phyloP scores from a whole-genome alignment of 2,329 filamentous ascomycete species.

The Cladosporium colombiae region DNA sequence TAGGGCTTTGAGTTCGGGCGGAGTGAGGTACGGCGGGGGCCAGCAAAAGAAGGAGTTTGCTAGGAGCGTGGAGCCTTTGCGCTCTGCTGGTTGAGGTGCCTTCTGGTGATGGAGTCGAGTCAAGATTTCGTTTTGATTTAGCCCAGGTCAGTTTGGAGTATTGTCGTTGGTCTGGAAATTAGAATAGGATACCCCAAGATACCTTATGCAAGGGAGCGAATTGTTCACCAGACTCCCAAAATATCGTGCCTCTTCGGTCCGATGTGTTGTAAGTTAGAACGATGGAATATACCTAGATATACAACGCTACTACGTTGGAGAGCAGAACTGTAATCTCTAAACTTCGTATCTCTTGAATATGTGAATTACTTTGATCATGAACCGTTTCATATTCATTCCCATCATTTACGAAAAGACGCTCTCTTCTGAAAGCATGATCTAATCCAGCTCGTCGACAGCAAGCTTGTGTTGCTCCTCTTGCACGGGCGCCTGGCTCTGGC shows the following conservation, averaged over 20 bases:
- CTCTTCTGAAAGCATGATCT: neutral
- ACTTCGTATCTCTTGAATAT: neutral
- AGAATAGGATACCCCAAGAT: neutral
- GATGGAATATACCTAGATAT: neutral
- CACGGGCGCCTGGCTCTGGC: neutral
- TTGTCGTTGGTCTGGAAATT: neutral
- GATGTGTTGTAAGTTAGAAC: neutral
- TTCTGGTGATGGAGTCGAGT: neutral
- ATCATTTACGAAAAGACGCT: neutral
- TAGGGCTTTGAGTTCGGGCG: neutral
- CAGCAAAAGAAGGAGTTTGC: neutral
- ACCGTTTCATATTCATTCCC: neutral
- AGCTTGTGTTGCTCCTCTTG: neutral
- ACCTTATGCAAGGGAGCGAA: neutral
- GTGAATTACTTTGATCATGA: neutral
- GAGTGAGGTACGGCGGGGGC: neutral
- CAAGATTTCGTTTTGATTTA: neutral
- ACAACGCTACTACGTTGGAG: neutral
- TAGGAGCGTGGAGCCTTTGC: conserved; percentile 8
- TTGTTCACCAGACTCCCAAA: neutral
- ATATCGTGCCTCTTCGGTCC: too few species aligned
- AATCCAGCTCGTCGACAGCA: conserved; percentile 14
- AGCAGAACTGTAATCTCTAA: neutral
- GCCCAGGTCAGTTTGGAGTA: neutral
- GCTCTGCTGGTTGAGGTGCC: conserved; percentile 2